Base-by-base conservation (phyloP, 768 basidiomycete species). In the Saitozyma sp. region DNA sequence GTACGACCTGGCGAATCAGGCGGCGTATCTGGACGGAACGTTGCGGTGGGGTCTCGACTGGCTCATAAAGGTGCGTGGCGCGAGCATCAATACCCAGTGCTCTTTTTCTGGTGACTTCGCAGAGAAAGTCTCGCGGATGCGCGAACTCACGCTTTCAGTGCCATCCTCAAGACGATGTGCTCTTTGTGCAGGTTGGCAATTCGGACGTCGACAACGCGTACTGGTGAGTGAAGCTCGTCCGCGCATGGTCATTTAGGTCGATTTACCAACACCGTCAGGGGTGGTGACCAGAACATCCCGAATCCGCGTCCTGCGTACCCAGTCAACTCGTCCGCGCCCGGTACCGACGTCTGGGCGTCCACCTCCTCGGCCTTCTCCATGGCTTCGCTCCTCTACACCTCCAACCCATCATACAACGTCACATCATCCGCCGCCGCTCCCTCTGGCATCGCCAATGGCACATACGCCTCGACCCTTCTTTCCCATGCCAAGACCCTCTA, bases 11-110 rank as follows among this genome's bases (percentile, higher is more conserved):
- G 86, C 91, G 56, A 89, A 90, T 57, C 92, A 95, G 80, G 91
- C 92, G 0, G 85, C 86, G 2, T 96, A 95, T 77, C 85, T 96
- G n/a, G 94, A 96, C 70, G 85, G 86, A 64, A 92, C 90, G 83
- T 81, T 95, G 56, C 86, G 92, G 63, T 95, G 91, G 90, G 88
- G 92, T 29, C 84, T 92, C 50, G 89, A 92, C 78, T 96, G 92
- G 91, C 81, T 94, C 55, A 91, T 94, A 56, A 91, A 90, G 83
- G 92, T 88, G 60, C 64, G 82, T 56, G n/a, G 55, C 17, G 37
- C 29, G 29, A 29, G 29, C 16, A 19, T 9, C 17, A 39, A 54
- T 17, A 17, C 17, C n/a, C 42, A 54, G 13, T 42, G 16, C 45
- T 52, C 1, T 7, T 54, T 41, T 13, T 46, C 45, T 17, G 45